Base-by-base conservation (phyloP, 2,329 filamentous ascomycete species). In the Clarireedia homoeocarpa region DNA sequence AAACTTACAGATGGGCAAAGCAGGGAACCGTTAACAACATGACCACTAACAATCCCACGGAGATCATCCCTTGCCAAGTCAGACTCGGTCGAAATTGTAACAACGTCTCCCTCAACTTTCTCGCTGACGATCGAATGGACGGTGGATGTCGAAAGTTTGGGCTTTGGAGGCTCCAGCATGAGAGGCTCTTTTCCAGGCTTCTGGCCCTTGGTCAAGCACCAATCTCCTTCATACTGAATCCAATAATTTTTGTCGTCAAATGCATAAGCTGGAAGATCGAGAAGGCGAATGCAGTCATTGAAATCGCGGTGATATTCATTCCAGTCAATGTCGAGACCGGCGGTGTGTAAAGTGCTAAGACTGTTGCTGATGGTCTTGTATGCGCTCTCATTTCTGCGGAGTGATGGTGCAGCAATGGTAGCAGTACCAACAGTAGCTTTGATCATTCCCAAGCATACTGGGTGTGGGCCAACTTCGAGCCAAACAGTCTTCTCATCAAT, bases 381-480 rank as follows among this genome's bases (percentile, higher is more conserved):
- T 17, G 79, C 73, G 58, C 80, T 73, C 65, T 86, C 83, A 40
- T 76, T 78, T 56, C 83, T 81, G 38, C 81, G 82, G 14, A 88
- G 73, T 2, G 84, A 83, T 4, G 83, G 77, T 12, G 80, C 75
- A 14, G 81, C 78, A 38, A 78, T 73, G 24, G 77, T 79, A 9
- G 75, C 45, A 34, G 52, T 46, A 12, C 53, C 59, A 20, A 86
- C 77, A 77, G 72, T 84, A 15, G 81, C 78, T 73, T 85, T 86
- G 61, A 89, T 78, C 77, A 90, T 84, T 58, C 79, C 79, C 46
- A 78, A 77, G 69, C 82, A 86, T 14, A 89, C 80, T 0, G 86
- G 85, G 64, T 89, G 84, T 39, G 86, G 85, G n/a, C 87, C 87
- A 60, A 90, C 73, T 68, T 91, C 87, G 55, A 91, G 73, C 80